Percentiles rank a stretch among this genome's conserved stretches.
Conservation (phyloP, 768 basidiomycete species). For the Calocybe indica region DNA sequence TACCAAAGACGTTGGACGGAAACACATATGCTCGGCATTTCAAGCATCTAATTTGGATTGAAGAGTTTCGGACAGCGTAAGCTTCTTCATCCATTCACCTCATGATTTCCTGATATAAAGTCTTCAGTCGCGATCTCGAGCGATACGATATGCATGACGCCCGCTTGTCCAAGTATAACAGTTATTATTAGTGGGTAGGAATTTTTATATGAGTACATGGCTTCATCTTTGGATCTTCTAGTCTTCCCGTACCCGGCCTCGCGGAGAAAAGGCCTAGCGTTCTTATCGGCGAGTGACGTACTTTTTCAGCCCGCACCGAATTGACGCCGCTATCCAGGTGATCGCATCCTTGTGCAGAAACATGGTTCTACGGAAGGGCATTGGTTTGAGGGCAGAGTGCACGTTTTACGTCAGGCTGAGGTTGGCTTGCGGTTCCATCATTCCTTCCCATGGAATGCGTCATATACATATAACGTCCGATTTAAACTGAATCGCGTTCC, state of each 20-base stretch:
- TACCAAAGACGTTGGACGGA: slow-evolving; percentile 34
- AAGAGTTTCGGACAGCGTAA: slow-evolving; percentile 22
- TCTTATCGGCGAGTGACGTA: slow-evolving; percentile 37
- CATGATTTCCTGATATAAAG: neutral
- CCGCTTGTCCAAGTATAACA: slow-evolving; percentile 20
- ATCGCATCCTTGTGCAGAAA: slow-evolving; percentile 46
- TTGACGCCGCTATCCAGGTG: slow-evolving; percentile 29
- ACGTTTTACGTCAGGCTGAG: slow-evolving; percentile 39
- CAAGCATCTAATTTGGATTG: slow-evolving; percentile 45
- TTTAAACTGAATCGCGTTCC: slow-evolving; percentile 56
- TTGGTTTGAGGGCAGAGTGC: slow-evolving; percentile 59
- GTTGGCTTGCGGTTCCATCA: slow-evolving; percentile 46
- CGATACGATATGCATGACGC: slow-evolving; percentile 31
- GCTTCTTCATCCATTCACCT: slow-evolving; percentile 2
- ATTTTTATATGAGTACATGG: neutral
- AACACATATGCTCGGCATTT: slow-evolving; percentile 39
- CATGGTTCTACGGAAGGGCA: slow-evolving; percentile 29
- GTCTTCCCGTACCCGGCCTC: slow-evolving; percentile 41
- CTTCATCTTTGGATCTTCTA: slow-evolving; percentile 9
- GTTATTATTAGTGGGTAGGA: slow-evolving; percentile 31
- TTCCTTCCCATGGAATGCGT: slow-evolving; percentile 32
- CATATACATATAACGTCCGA: slow-evolving; percentile 40
- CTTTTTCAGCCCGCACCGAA: neutral
- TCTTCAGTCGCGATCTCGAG: slow-evolving; percentile 30
- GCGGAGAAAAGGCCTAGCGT: slow-evolving; percentile 56